phyloP scores from a whole-genome alignment of 2,329 filamentous ascomycete species.

The Neoarthrinium moseri region DNA sequence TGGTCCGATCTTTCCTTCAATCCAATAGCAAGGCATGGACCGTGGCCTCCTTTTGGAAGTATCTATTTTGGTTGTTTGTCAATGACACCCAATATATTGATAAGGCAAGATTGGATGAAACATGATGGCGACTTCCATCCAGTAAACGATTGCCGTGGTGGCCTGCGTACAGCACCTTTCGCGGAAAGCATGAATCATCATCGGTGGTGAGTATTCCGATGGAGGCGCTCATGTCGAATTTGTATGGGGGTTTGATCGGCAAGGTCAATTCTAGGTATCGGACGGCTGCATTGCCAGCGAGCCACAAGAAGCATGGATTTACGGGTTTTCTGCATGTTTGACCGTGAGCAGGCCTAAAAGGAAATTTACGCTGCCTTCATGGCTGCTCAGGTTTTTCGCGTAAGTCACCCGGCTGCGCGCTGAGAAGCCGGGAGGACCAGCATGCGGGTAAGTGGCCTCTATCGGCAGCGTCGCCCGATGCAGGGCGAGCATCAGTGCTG shows the following conservation, averaged over 20 bases:
- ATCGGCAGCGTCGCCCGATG: neutral
- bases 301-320: no score
- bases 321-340: neutral
- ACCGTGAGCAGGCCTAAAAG: neutral
- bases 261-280: no score
- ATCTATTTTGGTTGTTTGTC: neutral
- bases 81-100: neutral
- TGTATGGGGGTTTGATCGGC: neutral
- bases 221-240: neutral
- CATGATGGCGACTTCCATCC: neutral
- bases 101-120: neutral
- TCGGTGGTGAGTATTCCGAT: neutral
- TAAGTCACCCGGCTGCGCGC: neutral
- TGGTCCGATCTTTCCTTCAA: neutral
- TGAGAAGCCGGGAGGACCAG: neutral
- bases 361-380: neutral
- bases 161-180: neutral
- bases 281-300: no score
- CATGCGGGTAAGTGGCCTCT: neutral
- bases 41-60: slow-evolving; percentile 1
- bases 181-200: neutral
- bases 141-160: neutral
- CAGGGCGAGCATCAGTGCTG: neutral
- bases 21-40: neutral
- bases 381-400: neutral